Percentiles rank a stretch among this genome's conserved stretches.
Conservation (phyloP, 352 stramenopile genomes). For the Pythium dissimile region DNA sequence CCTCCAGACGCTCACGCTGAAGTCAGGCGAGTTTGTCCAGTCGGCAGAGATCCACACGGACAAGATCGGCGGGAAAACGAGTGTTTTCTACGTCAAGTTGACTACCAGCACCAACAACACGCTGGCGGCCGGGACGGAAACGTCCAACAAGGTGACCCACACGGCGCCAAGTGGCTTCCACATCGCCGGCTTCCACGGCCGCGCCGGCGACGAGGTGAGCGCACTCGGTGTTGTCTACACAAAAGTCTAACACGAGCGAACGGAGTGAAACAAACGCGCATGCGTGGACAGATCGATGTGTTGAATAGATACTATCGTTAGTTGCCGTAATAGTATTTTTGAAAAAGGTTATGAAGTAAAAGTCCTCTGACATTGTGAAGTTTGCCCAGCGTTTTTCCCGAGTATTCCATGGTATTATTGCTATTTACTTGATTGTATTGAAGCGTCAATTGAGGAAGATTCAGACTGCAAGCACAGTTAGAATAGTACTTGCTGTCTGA, state of each 20-base stretch:
- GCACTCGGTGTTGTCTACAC: slow-evolving; percentile 45
- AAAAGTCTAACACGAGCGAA: neutral
- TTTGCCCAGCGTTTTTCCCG: too few relatives aligned
- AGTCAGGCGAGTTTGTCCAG: slow-evolving; percentile 36
- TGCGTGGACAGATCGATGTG: neutral
- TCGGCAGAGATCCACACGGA: slow-evolving; percentile 43
- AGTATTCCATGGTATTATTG: too few relatives aligned
- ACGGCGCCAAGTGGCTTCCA: slow-evolving; percentile 39
- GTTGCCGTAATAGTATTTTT: too few relatives aligned
- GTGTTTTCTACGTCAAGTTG: slow-evolving; percentile 43
- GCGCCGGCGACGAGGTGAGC: slow-evolving; percentile 36
- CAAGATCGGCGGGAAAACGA: slow-evolving; percentile 35
- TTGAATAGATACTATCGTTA: neutral
- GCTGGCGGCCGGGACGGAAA: slow-evolving; percentile 31
- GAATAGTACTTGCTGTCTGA: neutral
- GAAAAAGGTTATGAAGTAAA: too few relatives aligned
- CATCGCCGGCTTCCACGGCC: slow-evolving; percentile 48
- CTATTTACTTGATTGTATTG: too few relatives aligned
- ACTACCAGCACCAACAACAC: slow-evolving; percentile 33
- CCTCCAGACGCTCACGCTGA: slow-evolving; percentile 33
- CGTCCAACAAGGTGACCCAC: slow-evolving; percentile 20
- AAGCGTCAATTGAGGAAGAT: neutral
- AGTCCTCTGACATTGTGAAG: too few relatives aligned
- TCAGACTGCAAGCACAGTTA: neutral
- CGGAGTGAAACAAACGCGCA: neutral